These are phyloP conservation scores for Fusarium setosum DNA, from an alignment of 2,329 filamentous ascomycete species.

Conservation along the genomic window DNA sequence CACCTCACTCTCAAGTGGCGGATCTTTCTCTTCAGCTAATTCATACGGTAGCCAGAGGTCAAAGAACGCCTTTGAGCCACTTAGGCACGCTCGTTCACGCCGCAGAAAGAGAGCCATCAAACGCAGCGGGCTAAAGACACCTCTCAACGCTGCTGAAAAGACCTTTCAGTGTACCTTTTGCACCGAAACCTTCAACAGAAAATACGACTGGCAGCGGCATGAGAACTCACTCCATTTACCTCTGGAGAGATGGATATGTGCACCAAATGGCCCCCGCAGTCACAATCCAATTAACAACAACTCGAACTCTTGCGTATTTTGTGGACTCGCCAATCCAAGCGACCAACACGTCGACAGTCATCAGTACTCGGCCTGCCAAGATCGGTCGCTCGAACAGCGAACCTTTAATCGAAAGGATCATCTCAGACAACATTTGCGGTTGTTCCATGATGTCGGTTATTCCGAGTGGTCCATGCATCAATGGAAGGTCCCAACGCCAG, in stretches of 20 bases:
- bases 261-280: conserved; percentile 49
- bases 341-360: conserved; percentile 50
- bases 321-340: conserved; percentile 46
- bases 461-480: conserved; percentile 56
- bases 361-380: conserved; percentile 60
- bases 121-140: neutral
- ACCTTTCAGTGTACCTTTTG: conserved; percentile 58
- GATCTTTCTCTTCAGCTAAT: conserved; percentile 55
- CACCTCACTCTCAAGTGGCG: conserved; percentile 64
- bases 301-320: conserved; percentile 50
- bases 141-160: neutral
- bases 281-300: conserved; percentile 55
- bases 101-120: neutral
- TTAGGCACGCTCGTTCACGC: conserved; percentile 55
- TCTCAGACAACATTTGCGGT: conserved; percentile 54
- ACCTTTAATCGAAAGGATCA: conserved; percentile 58
- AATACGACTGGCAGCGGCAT: conserved; percentile 61
- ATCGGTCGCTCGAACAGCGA: conserved; percentile 45
- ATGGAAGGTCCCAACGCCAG: conserved; percentile 50
- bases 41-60: conserved; percentile 62
- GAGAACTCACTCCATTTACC: conserved; percentile 60
- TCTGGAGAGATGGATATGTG: conserved; percentile 59
- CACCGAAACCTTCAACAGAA: conserved; percentile 57
- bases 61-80: conserved; percentile 46
- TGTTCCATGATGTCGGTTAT: conserved; percentile 55